A percentile compares a stretch with the other conserved stretches of the same genome.
phyloP scores from a whole-genome alignment of 768 basidiomycete species.

The Tremella fuciformis region DNA sequence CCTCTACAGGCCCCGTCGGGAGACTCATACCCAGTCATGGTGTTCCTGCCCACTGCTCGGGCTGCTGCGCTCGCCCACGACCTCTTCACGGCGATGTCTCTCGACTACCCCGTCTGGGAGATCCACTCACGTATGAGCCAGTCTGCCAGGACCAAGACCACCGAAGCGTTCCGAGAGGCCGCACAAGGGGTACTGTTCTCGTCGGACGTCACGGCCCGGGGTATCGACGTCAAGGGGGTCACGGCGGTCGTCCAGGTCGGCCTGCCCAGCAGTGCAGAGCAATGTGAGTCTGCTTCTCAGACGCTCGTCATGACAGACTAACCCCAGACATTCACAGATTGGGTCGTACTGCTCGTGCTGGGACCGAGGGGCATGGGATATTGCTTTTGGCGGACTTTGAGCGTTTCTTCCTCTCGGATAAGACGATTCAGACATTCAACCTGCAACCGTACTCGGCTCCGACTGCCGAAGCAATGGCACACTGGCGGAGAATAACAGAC shows the following conservation, averaged over 20 bases:
- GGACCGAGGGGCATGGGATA: constrained; percentile 57
- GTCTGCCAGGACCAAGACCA: constrained; percentile 56
- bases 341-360: constrained; percentile 55
- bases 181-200: constrained; percentile 55
- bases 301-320: not conserved
- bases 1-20: no score
- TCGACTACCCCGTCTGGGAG: constrained; percentile 54
- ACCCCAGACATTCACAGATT: constrained; percentile 53
- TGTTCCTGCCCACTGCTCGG: constrained; percentile 68
- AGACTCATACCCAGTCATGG: constrained; percentile 54
- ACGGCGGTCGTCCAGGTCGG: constrained; percentile 61
- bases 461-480: constrained; percentile 5
- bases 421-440: constrained; percentile 54
- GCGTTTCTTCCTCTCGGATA: constrained; percentile 55
- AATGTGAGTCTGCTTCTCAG: constrained; percentile 39
- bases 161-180: constrained; percentile 57
- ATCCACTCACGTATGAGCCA: constrained; percentile 64
- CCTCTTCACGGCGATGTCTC: constrained; percentile 35
- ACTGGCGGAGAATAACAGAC: constrained; percentile 27
- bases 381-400: constrained; percentile 61
- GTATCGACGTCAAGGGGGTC: constrained; percentile 68
- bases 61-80: constrained; percentile 57
- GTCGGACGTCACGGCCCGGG: constrained; percentile 57
- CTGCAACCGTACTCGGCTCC: constrained; percentile 51
- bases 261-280: constrained; percentile 51